Percentiles rank a stretch among this genome's conserved stretches.
phyloP scores from a whole-genome alignment of 805 yeast species.

The Hemisphaericaspora nanyangensis region DNA sequence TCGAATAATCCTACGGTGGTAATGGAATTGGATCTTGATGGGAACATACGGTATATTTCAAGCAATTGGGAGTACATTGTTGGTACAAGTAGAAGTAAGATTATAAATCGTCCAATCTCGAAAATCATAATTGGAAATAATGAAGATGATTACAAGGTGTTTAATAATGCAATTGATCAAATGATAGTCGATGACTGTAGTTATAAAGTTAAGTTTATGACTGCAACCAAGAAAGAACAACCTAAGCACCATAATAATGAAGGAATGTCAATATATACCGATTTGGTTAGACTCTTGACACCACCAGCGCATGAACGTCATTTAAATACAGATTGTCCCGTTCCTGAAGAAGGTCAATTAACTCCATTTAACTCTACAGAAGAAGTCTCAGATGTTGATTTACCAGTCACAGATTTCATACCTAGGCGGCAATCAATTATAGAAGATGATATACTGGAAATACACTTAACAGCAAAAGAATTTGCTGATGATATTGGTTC shows the following conservation, averaged over 20 bases:
- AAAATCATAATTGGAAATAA: conserved; percentile 60
- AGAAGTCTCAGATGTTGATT: conserved; percentile 8
- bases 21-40: conserved; percentile 77
- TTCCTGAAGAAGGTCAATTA: conserved; percentile 14
- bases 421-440: conserved; percentile 2
- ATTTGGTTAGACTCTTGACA: conserved; percentile 1
- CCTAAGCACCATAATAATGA: background rate
- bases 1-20: conserved; percentile 71
- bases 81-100: conserved; percentile 57
- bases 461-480: background rate
- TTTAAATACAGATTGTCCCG: background rate
- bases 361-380: conserved; percentile 24
- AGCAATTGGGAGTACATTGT: conserved; percentile 76
- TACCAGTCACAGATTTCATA: conserved; percentile 7
- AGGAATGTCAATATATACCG: conserved; percentile 1
- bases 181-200: conserved; percentile 74
- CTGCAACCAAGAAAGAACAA: conserved; percentile 35
- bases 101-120: conserved; percentile 55
- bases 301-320: background rate
- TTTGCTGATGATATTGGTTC: background rate
- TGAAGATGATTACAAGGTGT: conserved; percentile 61
- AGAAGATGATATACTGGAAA: background rate
- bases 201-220: conserved; percentile 71
- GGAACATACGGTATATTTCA: conserved; percentile 71
- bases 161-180: conserved; percentile 62